These are phyloP conservation scores for Heterotrichella gracilis DNA, from an alignment of 352 stramenopile species.

Conservation along the genomic window DNA sequence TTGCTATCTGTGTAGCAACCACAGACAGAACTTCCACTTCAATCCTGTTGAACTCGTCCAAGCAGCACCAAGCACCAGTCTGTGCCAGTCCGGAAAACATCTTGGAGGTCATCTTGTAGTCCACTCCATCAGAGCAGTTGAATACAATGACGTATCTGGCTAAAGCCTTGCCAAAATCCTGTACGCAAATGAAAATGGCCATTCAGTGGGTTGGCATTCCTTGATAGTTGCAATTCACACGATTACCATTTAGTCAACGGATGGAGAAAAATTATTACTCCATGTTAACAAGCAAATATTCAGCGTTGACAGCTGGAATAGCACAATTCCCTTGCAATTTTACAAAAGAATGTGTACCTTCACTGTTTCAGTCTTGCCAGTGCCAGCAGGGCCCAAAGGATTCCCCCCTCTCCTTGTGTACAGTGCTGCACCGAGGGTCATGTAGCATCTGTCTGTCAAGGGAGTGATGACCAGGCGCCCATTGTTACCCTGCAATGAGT, in stretches of 20 bases:
- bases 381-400: conserved; percentile 40
- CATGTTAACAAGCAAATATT: no score
- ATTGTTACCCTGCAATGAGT: conserved; percentile 77
- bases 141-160: conserved; percentile 97
- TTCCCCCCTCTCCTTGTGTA: conserved; percentile 91
- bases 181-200: no score
- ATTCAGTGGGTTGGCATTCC: no score
- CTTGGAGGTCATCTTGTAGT: conserved; percentile 94
- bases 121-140: conserved; percentile 99
- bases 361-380: conserved; percentile 97
- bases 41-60: conserved; percentile 99
- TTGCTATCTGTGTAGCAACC: conserved; percentile 95
- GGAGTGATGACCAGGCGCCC: conserved; percentile 95
- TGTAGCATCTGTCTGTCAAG: conserved; percentile 92
- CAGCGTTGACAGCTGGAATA: no score
- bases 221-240: no score
- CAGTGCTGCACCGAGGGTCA: conserved; percentile 93
- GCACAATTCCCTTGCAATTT: no score
- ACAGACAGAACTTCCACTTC: conserved; percentile 93
- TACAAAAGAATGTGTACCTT: no score
- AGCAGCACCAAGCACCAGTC: conserved; percentile 95
- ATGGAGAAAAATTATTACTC: no score
- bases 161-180: conserved; percentile 79
- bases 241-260: no score
- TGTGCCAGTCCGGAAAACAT: conserved; percentile 97